Evolutionary conservation across 345 rosid genomes (phyloP).

Genomic region (Dimocarpus longan): DNA sequence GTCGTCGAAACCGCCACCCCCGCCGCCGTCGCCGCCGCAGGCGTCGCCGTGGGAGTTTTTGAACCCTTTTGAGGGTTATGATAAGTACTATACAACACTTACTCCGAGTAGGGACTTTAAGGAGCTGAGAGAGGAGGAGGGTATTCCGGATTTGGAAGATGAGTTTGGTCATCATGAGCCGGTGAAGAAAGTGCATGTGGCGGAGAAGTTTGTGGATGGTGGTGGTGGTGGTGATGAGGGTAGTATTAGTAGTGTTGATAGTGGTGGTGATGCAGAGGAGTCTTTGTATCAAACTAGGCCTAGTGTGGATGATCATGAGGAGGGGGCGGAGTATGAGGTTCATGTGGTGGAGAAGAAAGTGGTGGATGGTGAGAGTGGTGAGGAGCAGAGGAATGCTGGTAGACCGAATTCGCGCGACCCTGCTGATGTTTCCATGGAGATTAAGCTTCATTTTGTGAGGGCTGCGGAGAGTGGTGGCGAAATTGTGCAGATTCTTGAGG

Average conservation of each 20-base stretch:
- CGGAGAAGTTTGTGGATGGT: constrained; percentile 41
- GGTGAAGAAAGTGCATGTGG: constrained; percentile 67
- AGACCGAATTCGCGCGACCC: constrained; percentile 48
- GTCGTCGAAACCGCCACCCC: constrained; percentile 69
- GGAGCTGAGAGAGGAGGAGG: constrained; percentile 88
- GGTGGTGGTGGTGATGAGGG: constrained; percentile 21
- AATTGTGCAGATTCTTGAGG: constrained; percentile 86
- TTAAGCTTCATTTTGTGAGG: constrained; percentile 66
- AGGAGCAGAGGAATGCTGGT: constrained; percentile 41
- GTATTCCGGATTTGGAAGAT: constrained; percentile 95
- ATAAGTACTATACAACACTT: constrained; percentile 48
- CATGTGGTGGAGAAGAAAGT: constrained; percentile 89
- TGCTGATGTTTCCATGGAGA: constrained; percentile 64
- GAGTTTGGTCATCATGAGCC: constrained; percentile 59
- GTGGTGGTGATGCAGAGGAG: constrained; percentile 36
- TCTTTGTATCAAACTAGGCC: constrained; percentile 51
- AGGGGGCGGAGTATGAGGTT: constrained; percentile 62
- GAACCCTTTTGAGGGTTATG: constrained; percentile 57
- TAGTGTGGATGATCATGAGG: constrained; percentile 42
- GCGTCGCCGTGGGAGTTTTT: constrained; percentile 80
- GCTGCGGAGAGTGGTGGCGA: constrained; percentile 86
- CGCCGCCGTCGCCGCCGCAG: constrained; percentile 81
- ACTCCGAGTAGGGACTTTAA: constrained; percentile 69
- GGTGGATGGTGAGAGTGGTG: constrained; percentile 52
- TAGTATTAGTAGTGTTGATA: constrained; percentile 27